Percentiles rank a stretch among this genome's conserved stretches.
phyloP scores from a whole-genome alignment of 1,284 basidiomycete species.

The Pseudozyma sp. region DNA sequence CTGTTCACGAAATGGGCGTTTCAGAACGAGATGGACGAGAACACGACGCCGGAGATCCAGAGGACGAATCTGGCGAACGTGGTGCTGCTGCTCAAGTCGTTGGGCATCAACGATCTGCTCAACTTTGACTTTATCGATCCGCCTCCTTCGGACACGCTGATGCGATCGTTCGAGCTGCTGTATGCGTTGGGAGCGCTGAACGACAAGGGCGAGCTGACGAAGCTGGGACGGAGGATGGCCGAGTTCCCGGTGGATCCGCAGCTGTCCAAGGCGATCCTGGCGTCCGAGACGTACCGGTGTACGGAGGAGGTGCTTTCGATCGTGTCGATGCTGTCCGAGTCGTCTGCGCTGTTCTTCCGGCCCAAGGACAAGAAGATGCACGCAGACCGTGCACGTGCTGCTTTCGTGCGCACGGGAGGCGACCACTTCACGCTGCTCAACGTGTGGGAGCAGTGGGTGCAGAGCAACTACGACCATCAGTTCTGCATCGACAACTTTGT shows the following conservation, averaged over 20 bases:
- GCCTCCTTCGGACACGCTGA: constrained; percentile 93
- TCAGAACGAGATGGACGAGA: constrained; percentile 75
- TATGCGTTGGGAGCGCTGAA: constrained; percentile 97
- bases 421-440: constrained; percentile 97
- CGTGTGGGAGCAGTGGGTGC: constrained; percentile 98
- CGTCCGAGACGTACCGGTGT: constrained; percentile 91
- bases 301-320: constrained; percentile 98
- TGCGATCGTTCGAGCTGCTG: constrained; percentile 89
- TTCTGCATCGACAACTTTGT: constrained; percentile 80
- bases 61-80: constrained; percentile 73
- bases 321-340: constrained; percentile 96
- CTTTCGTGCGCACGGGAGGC: constrained; percentile 89
- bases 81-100: constrained; percentile 75
- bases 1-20: constrained; percentile 77
- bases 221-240: constrained; percentile 95
- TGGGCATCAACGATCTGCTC: constrained; percentile 76
- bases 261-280: constrained; percentile 94
- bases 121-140: constrained; percentile 77
- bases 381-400: constrained; percentile 90
- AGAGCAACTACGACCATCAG: constrained; percentile 83
- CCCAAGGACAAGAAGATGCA: constrained; percentile 82
- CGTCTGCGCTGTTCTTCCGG: constrained; percentile 91
- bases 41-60: constrained; percentile 75
- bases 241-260: constrained; percentile 99
- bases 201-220: constrained; percentile 94